Base-by-base conservation (phyloP, 2,329 filamentous ascomycete genomes). In the Nectriaceae sp. region DNA sequence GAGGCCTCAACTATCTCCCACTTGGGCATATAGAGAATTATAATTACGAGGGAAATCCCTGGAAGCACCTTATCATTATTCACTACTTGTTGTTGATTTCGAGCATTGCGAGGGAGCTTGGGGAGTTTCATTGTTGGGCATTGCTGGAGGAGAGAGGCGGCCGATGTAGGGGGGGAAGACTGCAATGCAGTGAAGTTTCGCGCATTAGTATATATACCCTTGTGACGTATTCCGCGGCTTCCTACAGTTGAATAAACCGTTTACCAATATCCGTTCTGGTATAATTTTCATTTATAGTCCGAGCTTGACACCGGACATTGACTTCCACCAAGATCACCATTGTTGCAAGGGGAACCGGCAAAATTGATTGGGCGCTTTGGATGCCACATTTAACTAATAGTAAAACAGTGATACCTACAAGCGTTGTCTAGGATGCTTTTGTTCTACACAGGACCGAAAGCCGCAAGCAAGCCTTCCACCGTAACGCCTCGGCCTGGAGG, bases 71-170 rank as follows among this genome's bases (percentile, higher is more conserved):
- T 26, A 37, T 44, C 40, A 50, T 42, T 48, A 49, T 50, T 47
- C 39, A 38, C 43, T 18, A 10, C 3, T 46, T 46, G 47, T 42
- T 47, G 41, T 42, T 35, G 36, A 49, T 56, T 45, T 45, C 43
- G 35, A 55, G 53, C 60, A 63, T 63, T 56, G 60, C 57, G 59
- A 59, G 57, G 60, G 60, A 61, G 60, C 60, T 59, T 29, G 19
- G 47, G 56, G 58, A 56, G 57, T 62, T 62, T 51, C 40, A 44
- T 37, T 53, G 49, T 50, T 38, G 46, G 57, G 54, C 47, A 46
- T 11, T 8, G 46, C 55, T 61, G 24, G 24, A 29, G 24, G 24
- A 40, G 37, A 44, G 48, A 50, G 26, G 40, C 42, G 33, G 11
- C 29, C 49, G 42, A 42, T 37, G 41, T 16, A 50, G 44, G 40